Percentiles rank a stretch among this genome's conserved stretches.
phyloP scores from a whole-genome alignment of 352 stramenopile genomes.

The Phytophthora hybrid region DNA sequence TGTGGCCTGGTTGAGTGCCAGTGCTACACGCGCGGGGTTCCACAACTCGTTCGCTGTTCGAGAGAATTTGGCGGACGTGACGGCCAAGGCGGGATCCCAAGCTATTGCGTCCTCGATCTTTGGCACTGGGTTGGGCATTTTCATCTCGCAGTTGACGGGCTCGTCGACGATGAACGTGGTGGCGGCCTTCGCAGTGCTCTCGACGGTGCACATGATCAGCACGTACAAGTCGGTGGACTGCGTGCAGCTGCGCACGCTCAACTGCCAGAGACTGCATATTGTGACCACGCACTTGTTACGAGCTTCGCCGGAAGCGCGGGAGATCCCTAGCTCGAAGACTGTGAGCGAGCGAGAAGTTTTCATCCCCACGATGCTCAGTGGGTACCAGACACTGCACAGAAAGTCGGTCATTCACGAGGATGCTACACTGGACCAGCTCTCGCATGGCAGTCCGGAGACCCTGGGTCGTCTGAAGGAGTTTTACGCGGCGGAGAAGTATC shows the following conservation, averaged over 20 bases:
- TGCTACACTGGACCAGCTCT: constrained; percentile 56
- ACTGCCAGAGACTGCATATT: constrained; percentile 72
- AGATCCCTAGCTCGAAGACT: constrained; percentile 35
- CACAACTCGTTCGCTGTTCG: constrained; percentile 92
- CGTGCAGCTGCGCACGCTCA: constrained; percentile 74
- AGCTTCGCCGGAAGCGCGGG: not conserved
- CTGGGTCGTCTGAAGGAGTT: constrained; percentile 55
- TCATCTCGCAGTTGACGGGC: constrained; percentile 68
- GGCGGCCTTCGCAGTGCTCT: constrained; percentile 60
- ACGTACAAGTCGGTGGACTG: constrained; percentile 68
- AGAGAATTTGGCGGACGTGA: constrained; percentile 97
- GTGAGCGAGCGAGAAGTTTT: constrained; percentile 66
- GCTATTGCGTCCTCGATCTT: constrained; percentile 93
- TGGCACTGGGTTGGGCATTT: constrained; percentile 70
- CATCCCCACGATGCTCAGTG: constrained; percentile 60
- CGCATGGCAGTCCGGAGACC: constrained; percentile 44
- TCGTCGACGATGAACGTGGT: constrained; percentile 60
- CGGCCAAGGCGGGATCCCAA: constrained; percentile 96
- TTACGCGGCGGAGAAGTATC: constrained; percentile 59
- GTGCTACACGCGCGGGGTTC: constrained; percentile 93
- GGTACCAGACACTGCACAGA: constrained; percentile 59
- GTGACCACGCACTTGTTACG: constrained; percentile 57
- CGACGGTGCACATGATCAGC: constrained; percentile 59
- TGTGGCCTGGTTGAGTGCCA: constrained; percentile 95
- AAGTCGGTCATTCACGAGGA: constrained; percentile 59